phyloP scores from a whole-genome alignment of 805 yeast genomes.

The Brettanomyces anomalus region DNA sequence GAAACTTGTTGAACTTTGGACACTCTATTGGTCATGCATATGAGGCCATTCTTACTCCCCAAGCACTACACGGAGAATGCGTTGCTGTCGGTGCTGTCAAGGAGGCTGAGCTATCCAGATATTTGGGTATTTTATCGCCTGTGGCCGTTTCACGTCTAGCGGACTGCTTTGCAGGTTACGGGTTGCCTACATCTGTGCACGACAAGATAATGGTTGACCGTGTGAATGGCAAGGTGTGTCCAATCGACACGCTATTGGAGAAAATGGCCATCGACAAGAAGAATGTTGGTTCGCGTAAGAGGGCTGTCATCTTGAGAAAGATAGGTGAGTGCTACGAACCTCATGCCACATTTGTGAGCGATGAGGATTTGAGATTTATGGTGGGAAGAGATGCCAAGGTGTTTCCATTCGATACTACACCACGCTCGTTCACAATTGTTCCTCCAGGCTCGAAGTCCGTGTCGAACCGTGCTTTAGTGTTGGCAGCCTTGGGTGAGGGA shows the following conservation, averaged over 20 bases:
- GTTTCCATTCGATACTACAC: conserved; percentile 39
- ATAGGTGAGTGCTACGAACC: conserved; percentile 88
- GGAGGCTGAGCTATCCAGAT: conserved; percentile 94
- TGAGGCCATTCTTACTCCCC: conserved; percentile 95
- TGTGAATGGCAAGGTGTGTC: conserved; percentile 60
- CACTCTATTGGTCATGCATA: conserved; percentile 97
- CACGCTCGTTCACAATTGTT: conserved; percentile 35
- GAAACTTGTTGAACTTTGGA: conserved; percentile 90
- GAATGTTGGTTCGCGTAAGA: conserved; percentile 87
- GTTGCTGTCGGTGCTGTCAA: conserved; percentile 94
- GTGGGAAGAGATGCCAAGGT: conserved; percentile 77
- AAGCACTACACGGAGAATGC: conserved; percentile 96
- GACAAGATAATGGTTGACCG: conserved; percentile 67
- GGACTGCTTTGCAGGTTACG: conserved; percentile 77
- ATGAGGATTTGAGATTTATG: conserved; percentile 71
- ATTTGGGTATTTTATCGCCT: conserved; percentile 79
- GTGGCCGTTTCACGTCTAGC: conserved; percentile 88
- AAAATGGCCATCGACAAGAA: conserved; percentile 96
- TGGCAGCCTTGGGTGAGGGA: conserved; percentile 89
- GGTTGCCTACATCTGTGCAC: conserved; percentile 69
- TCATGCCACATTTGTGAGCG: conserved; percentile 76
- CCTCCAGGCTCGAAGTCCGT: conserved; percentile 99
- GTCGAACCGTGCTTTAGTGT: conserved; percentile 85
- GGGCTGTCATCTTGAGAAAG: conserved; percentile 70
- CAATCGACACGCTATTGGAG: conserved; percentile 62